Conservation (phyloP, 306 rosid species). For the Aeschynomene evenia region DNA sequence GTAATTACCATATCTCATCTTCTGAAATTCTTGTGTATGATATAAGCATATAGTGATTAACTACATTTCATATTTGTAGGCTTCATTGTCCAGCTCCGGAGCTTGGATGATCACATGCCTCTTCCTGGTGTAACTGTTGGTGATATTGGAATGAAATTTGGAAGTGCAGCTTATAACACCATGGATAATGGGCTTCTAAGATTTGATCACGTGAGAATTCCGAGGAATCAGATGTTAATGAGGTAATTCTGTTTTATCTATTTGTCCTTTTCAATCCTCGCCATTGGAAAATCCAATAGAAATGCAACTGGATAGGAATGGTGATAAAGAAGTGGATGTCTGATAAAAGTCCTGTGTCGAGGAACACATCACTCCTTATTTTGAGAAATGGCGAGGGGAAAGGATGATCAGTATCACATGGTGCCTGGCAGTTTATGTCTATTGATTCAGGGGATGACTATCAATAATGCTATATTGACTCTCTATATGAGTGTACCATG, state of each 20-base stretch:
- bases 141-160: conserved; percentile 93
- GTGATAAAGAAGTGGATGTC: background rate
- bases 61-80: conserved; percentile 48
- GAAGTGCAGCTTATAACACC: conserved; percentile 83
- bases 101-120: conserved; percentile 88
- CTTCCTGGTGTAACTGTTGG: conserved; percentile 89
- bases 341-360: no score
- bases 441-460: background rate
- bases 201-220: conserved; percentile 83
- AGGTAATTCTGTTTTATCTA: conserved; percentile 46
- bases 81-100: conserved; percentile 91
- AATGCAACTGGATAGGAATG: background rate
- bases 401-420: no score
- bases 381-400: no score
- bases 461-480: no score
- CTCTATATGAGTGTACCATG: no score
- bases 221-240: conserved; percentile 95
- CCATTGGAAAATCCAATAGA: background rate
- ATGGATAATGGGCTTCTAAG: conserved; percentile 92
- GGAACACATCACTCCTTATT: no score
- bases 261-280: background rate
- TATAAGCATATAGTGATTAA: conserved; percentile 12
- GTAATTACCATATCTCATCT: conserved; percentile 43
- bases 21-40: conserved; percentile 6
- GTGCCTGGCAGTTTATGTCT: conserved; percentile 7